Base-by-base conservation (phyloP, 1,284 basidiomycete genomes). In the Puccinia novopanici region DNA sequence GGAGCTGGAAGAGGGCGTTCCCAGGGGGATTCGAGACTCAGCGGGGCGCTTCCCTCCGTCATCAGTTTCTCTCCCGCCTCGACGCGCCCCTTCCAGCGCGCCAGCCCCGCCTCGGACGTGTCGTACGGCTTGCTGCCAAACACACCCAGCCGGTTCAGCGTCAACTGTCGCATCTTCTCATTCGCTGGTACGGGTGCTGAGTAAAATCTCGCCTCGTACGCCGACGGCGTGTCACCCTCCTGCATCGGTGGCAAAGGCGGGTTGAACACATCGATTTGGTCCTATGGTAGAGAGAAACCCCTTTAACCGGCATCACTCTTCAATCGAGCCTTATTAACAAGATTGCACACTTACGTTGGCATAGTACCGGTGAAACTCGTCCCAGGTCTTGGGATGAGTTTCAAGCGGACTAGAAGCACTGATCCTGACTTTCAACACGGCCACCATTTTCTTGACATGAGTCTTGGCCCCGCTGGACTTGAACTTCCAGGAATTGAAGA, bases 371-470 rank as follows among this genome's bases (percentile, higher is more conserved):
- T 77, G 61, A 65, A 81, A 84, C 40, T 84, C 84, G 6, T 78
- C 81, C 84, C 83, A 84, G 6, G 83, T 83, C 48, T 82, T 76
- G 0, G 84, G 83, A 27, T 83, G 63, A 63, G 82, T 72, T 10
- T 84, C 82, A 50, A 65, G 65, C 6, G 82, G 83, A 17, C 82
- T 82, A 71, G 82, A 83, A n/a, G 81, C 82, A 63, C 74, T 82
- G n/a, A 84, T 54, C 15, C 79, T 27, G 17, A 8, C 42, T 34
- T 68, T 74, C 24, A 81, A 37, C 2, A 81, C 71, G 17, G 72
- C 79, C 1, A 65, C 71, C 55, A 81, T 34, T 24, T 81, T 81
- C 52, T 70, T 65, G 13, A 75, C 61, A 50, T 81, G 34, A 13
- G 79, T 57, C 37, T 68, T 54, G 40, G 27, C 40, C 19, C 72